A percentile compares a stretch with the other conserved stretches of the same genome.
Conservation (phyloP, 2,329 filamentous ascomycete genomes). For the Alternaria sp. region DNA sequence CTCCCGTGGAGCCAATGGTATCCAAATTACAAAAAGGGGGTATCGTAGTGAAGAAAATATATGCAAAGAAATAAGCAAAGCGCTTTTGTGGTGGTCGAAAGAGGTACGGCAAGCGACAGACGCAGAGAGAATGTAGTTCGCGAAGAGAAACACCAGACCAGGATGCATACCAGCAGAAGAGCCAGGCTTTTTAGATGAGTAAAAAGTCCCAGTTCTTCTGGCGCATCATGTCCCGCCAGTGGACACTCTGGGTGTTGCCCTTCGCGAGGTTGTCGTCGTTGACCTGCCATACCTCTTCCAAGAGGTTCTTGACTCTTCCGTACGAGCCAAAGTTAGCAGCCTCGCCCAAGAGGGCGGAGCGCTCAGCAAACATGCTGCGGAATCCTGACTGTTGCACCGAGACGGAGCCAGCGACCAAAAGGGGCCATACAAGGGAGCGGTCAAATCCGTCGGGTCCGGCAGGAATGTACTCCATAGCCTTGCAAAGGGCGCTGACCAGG, state of each 20-base stretch:
- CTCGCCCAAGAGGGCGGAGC: conserved; percentile 76
- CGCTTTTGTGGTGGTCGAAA: conserved; percentile 25
- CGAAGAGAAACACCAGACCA: conserved; percentile 37
- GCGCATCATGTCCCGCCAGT: conserved; percentile 95
- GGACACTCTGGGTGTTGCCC: conserved; percentile 69
- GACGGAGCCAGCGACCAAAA: conserved; percentile 83
- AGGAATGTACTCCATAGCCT: conserved; percentile 81
- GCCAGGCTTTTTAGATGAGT: conserved; percentile 68
- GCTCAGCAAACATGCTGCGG: conserved; percentile 77
- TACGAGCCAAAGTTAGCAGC: conserved; percentile 83
- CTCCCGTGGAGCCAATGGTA: conserved; percentile 28
- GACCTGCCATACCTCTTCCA: conserved; percentile 81
- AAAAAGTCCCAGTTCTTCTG: conserved; percentile 91
- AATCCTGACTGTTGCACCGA: conserved; percentile 76
- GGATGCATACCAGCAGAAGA: conserved; percentile 47
- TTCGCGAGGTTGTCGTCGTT: conserved; percentile 67
- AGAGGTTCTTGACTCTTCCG: conserved; percentile 77
- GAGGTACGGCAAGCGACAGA: conserved; percentile 10
- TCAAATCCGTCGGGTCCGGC: conserved; percentile 83
- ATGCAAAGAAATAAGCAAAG: conserved; percentile 44
- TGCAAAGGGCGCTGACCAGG: conserved; percentile 78
- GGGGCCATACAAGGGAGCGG: conserved; percentile 89
- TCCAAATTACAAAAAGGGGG: conserved; percentile 48
- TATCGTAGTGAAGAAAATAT: conserved; percentile 47
- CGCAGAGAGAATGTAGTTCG: conserved; percentile 30